A percentile compares a stretch with the other conserved stretches of the same genome.
These are phyloP conservation scores for Paramecium caudatum DNA, from an alignment of 73 alveolate species.

Conservation along the genomic window DNA sequence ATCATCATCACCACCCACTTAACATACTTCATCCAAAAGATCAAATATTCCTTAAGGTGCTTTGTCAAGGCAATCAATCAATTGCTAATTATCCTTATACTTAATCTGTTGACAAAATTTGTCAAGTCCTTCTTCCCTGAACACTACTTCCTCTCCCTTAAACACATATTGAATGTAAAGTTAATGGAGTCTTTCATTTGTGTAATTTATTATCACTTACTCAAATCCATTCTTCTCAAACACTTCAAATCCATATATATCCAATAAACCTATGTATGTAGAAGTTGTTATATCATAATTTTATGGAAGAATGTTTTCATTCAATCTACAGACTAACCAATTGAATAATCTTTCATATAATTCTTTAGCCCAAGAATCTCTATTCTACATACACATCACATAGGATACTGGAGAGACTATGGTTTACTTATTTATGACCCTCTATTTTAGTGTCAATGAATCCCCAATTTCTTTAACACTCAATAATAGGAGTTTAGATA, in stretches of 20 bases:
- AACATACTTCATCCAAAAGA: constrained; percentile 81
- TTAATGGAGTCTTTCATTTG: constrained; percentile 96
- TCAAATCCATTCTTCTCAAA: constrained; percentile 96
- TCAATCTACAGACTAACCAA: constrained; percentile 87
- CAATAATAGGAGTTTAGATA: constrained; percentile 81
- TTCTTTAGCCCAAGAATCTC: constrained; percentile 96
- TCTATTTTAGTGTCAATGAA: constrained; percentile 72
- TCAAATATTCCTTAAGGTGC: constrained; percentile 82
- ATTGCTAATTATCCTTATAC: constrained; percentile 67
- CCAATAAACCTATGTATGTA: constrained; percentile 90
- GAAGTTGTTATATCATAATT: not conserved
- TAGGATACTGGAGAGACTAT: constrained; percentile 76
- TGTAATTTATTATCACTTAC: constrained; percentile 94
- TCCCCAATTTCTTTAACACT: constrained; percentile 76
- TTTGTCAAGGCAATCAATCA: constrained; percentile 82
- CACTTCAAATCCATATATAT: constrained; percentile 97
- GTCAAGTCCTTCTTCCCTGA: constrained; percentile 80
- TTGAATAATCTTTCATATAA: constrained; percentile 93
- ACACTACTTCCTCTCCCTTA: constrained; percentile 89
- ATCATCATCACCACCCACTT: constrained; percentile 73
- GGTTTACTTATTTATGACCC: constrained; percentile 74
- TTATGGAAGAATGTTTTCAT: constrained; percentile 67
- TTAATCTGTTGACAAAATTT: constrained; percentile 49
- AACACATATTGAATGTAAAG: constrained; percentile 94
- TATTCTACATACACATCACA: constrained; percentile 77